Conservation (phyloP, 1,284 basidiomycete genomes). For the Thecaphora thlaspeos region DNA sequence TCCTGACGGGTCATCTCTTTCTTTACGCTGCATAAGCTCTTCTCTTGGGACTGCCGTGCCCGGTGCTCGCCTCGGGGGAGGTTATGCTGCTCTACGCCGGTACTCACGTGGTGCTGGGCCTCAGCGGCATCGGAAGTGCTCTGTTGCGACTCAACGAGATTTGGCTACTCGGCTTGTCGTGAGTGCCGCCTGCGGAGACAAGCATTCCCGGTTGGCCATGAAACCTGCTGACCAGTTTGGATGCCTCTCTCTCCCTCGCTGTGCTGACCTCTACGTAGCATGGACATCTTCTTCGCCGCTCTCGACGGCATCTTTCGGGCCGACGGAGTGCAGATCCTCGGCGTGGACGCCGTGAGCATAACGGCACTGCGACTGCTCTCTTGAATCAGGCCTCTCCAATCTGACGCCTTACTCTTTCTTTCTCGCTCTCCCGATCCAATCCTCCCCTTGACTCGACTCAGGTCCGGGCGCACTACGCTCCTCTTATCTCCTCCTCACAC, state of each 20-base stretch:
- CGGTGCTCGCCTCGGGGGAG: conserved; percentile 28
- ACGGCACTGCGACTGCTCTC: too few relatives aligned
- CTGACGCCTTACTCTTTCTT: neutral
- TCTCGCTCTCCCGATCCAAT: neutral
- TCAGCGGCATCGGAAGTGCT: conserved; percentile 11
- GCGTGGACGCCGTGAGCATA: conserved; percentile 28
- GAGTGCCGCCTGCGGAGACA: too few relatives aligned
- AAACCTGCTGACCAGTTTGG: too few relatives aligned
- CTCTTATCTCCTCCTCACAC: conserved; percentile 21
- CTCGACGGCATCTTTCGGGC: conserved; percentile 42
- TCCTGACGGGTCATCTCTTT: neutral
- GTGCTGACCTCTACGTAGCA: too few relatives aligned
- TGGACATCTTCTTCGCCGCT: conserved; percentile 31
- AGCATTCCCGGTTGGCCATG: too few relatives aligned
- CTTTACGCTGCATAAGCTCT: conserved; percentile 2
- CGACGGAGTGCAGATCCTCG: conserved; percentile 42
- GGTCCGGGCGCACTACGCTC: conserved; percentile 25
- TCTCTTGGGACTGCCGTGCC: conserved; percentile 31
- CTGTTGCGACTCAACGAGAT: conserved; percentile 14
- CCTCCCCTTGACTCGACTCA: too few relatives aligned
- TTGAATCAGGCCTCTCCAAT: too few relatives aligned
- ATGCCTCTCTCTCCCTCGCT: neutral
- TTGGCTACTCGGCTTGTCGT: conserved; percentile 7
- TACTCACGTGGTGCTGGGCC: conserved; percentile 20
- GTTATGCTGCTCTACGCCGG: conserved; percentile 39